Percentiles rank a stretch among this genome's conserved stretches.
Conservation (phyloP, 2,329 filamentous ascomycete species). For the Diaporthe eres region DNA sequence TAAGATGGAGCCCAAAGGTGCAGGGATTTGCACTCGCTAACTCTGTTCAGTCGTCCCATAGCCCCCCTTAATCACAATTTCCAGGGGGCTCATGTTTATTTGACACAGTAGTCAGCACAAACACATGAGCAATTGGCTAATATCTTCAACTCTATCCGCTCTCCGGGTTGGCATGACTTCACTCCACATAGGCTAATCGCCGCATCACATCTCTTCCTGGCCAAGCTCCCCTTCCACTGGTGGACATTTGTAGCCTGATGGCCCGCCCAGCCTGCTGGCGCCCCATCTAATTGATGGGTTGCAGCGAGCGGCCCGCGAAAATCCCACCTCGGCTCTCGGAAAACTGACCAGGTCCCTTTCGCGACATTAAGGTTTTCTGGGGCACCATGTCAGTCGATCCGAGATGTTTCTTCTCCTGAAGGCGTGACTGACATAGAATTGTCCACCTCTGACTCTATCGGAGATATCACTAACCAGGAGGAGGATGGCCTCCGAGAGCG, state of each 20-base stretch:
- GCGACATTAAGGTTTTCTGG: slow-evolving; percentile 14
- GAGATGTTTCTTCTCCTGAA: not conserved
- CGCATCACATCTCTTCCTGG: not conserved
- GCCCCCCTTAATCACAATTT: slow-evolving; percentile 5
- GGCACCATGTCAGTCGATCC: not conserved
- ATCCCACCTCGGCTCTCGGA: slow-evolving; percentile 17
- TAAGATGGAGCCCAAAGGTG: not conserved
- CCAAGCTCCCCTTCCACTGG: slow-evolving; percentile 14
- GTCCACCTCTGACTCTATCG: not conserved
- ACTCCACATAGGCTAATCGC: not conserved
- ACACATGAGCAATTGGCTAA: not conserved
- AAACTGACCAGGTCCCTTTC: not conserved
- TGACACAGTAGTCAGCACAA: slow-evolving; percentile 7
- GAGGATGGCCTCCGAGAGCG: not conserved
- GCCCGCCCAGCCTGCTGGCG: not conserved
- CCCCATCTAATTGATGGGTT: slow-evolving; percentile 14
- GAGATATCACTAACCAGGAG: not conserved
- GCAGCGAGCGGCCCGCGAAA: slow-evolving; percentile 17
- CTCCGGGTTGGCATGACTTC: slow-evolving; percentile 13
- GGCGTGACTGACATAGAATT: not conserved
- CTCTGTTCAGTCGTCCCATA: slow-evolving; percentile 12
- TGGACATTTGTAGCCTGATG: slow-evolving; percentile 8
- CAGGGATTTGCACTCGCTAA: slow-evolving; percentile 4
- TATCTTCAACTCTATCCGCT: not conserved
- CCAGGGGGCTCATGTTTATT: slow-evolving; percentile 6